phyloP scores from a whole-genome alignment of 768 basidiomycete genomes.

The Leccinum disarticulatum region DNA sequence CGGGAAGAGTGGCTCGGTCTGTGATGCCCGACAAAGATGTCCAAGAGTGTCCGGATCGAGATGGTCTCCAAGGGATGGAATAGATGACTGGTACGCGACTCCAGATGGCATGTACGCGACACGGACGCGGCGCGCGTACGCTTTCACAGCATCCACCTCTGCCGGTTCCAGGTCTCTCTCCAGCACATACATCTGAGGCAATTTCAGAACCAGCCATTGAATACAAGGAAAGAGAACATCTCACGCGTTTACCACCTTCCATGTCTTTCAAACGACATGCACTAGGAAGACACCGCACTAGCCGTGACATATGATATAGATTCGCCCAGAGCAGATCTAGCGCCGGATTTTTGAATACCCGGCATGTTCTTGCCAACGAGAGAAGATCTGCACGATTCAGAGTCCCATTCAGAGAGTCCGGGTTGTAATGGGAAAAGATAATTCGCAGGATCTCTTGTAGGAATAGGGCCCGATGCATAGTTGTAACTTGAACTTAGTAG shows the following conservation, averaged over 20 bases:
- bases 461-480: constrained; percentile 1
- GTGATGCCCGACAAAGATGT: not conserved
- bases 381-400: not conserved
- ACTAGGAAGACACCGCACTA: not conserved
- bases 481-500: not conserved
- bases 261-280: too few relatives aligned
- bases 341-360: not conserved
- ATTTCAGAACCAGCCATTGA: too few relatives aligned
- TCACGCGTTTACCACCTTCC: too few relatives aligned
- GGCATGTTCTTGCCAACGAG: not conserved
- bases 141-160: not conserved
- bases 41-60: not conserved
- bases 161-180: not conserved
- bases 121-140: constrained; percentile 1
- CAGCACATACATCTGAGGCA: not conserved
- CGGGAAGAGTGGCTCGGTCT: not conserved
- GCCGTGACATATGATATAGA: not conserved
- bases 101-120: not conserved
- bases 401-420: not conserved
- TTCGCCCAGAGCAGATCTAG: not conserved
- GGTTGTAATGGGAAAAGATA: not conserved
- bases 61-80: not conserved
- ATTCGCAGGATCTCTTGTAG: not conserved
- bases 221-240: too few relatives aligned
- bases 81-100: too few relatives aligned